Base-by-base conservation (phyloP, 495 filamentous ascomycete species). In the Penicillium riverlandense region DNA sequence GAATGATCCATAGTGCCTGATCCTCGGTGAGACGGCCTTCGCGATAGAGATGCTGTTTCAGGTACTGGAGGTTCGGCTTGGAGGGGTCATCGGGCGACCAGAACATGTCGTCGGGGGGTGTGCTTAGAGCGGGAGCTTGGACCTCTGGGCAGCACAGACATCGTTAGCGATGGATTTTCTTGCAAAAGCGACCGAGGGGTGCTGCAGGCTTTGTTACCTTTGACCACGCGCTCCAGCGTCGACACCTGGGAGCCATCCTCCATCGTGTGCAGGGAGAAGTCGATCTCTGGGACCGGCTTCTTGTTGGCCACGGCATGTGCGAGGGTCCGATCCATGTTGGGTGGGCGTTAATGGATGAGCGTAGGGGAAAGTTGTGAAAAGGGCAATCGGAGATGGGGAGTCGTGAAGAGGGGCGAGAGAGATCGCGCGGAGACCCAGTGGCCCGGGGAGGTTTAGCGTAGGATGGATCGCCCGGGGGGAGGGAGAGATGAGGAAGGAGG, bases 41-140 rank as follows among this genome's bases (percentile, higher is more conserved):
- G 46, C 92, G 84, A 68, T 95, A 96, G 64, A 98, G 89, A 63
- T 98, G 92, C 62, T 96, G 88, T 73, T 96, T 98, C 46, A 98
- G 80, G 59, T 91, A 98, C 59, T 82, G 77, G 37, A 98, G 80
- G 59, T 97, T 84, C 34, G 92, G 92, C 71, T 96, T 96, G 52
- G 76, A 77, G 29, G 80, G 83, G 58, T 95, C 85, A 29, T 90
- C 79, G 33, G 86, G 82, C 48, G 87, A 83, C 54, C 72, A 74
- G 56, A 88, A 85, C 61, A 82, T 82, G 38, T 95, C 83, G 63
- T 96, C 83, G 35, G 83, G 84, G 12, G 92, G 92, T 50, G 85
- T 85, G 59, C 83, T 83, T 69, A 95, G 87, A 52, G 92, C 92
- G 27, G 92, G 92, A 52, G 92, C 92, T 79, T 98, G 92, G 41